Base-by-base conservation (phyloP, 805 yeast genomes). In the Metahyphopichia silvanorum region DNA sequence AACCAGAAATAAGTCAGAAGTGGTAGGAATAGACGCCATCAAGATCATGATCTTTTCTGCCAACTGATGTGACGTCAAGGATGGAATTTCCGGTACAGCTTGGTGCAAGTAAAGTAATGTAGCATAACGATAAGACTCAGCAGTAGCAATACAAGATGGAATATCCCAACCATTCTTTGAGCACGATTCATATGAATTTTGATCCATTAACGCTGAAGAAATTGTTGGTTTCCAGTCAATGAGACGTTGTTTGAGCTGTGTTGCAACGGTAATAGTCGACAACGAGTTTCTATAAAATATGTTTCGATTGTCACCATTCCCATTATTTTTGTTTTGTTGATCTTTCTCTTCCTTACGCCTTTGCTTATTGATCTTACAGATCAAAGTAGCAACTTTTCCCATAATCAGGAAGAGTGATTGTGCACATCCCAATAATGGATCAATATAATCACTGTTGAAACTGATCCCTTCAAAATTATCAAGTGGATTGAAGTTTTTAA, bases 81-180 rank as follows among this genome's bases (percentile, higher is more conserved):
- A 71, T 7, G 83, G 82, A 12, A 79, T 67, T 41, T 80, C 84
- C 0, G 87, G 86, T 4, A 81, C 84, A 1, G 85, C 81, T 47
- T 81, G 86, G 49, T 79, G 84, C 19, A 81, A 53, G 46, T 76
- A 79, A 14, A 80, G 47, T 23, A 81, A 50, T 0, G 83, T 66
- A 1, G 85, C 70, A 49, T 66, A 77, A 24, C 84, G 49, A 51
- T 80, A 81, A 0, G 86, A 81, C 46, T 80, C 86, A 2, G 86
- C 86, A 1, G 86, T 80, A 2, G 85, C 74, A 16, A 81, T 63
- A 37, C 82, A 76, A 7, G 82, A 71, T 4, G 79, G 57, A 19
- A 76, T 47, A 42, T 79, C 86, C 63, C 79, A 73, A 2, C 63
- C 53, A 1, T 56, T 30, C 11, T 38, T 38, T 6, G 39, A 18